Evolutionary conservation across 2,329 filamentous ascomycete species (phyloP), one percentile per base, ranked within the genome.

Genomic region (Blastomyces parvus): DNA sequence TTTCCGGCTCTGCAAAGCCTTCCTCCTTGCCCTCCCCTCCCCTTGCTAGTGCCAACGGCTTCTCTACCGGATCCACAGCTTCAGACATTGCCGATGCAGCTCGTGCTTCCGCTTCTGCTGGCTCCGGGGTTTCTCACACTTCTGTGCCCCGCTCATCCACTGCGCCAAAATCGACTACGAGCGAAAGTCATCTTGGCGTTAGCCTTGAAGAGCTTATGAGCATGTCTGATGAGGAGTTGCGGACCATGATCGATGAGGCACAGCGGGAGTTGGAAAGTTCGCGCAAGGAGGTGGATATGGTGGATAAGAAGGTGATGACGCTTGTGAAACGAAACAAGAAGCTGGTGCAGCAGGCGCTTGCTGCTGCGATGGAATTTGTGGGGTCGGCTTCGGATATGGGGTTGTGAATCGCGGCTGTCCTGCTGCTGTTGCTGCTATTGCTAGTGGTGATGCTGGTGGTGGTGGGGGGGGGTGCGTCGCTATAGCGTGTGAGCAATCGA

Each of bases 181-280:
- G 74, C 74, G 68, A 67, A 75, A 7, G 73, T 72, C 38, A 72
- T 71, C 6, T 75, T 53, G 69, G 71, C 33, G 70, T 72, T 0
- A 74, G 72, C 33, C 67, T 78, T 33, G 75, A 78, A 27, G 75
- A 77, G 30, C 71, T 80, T 11, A 73, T 76, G 33, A 76, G 71
- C 6, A 74, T 80, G 72, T 75, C 77, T 19, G 71, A 74, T 44
- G 74, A 77, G 42, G 74, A 77, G 46, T 67, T 80, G 30, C 72
- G 73, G 50, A 67, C 71, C 17, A 76, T 78, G 60, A 72, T 78
- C 14, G 67, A 72, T 53, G 74, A 73, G 56, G 77, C 77, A 4
- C 76, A 79, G 36, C 83, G 86, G 61, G 88, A 93, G 74, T 86
- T 91, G 77, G 88, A 91, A 67, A 79, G 80, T 11, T 83, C 92